Evolutionary conservation across 495 filamentous ascomycete species (phyloP), one percentile per base, ranked within the genome.

Genomic region (Daldinia loculata): DNA sequence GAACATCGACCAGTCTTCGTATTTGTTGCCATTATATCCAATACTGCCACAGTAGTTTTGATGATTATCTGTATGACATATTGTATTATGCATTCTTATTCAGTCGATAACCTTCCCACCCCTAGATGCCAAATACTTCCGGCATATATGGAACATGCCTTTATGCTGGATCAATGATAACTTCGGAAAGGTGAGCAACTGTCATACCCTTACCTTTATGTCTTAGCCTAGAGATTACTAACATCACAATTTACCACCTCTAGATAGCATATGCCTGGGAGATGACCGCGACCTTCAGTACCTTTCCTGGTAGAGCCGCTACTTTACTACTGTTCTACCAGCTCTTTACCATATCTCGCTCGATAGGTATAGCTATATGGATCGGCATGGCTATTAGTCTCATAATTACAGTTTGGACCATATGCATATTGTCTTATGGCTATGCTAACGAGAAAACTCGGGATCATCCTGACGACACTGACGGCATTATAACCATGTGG

Each of bases 281-380:
- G 4, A 53, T 30, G 26, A 14, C 15, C 12, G 27, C 12, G 14
- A 15, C 24, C 4, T 53, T 53, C 50, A 53, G 50, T 3, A 15
- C 15, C 3, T 53, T 53, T 29, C 14, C 27, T 24, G 12, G 12
- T 0, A 53, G 27, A 17, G 15, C 14, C 0, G 50, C 50, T 15
- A 53, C 50, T 9, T n/a, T 53, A 12, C 50, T 53, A 27, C 24
- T 53, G 3, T 53, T 53, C 26, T n/a, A 30, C 26, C 50, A 53
- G 26, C 50, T 53, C 50, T 53, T 53, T 30, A 30, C 26, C 26
- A 24, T 53, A 14, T 53, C 50, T 29, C 50, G 50, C 14, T n/a
- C 50, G 27, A 53, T 53, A 24, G 14, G 50, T 17, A 53, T 53
- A 53, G 50, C 50, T 17, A 53, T 53, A 53, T 53, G 50, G 50